Evolutionary conservation across 305 asterid genomes (phyloP).

Genomic region (Fraxinus paxiana): DNA sequence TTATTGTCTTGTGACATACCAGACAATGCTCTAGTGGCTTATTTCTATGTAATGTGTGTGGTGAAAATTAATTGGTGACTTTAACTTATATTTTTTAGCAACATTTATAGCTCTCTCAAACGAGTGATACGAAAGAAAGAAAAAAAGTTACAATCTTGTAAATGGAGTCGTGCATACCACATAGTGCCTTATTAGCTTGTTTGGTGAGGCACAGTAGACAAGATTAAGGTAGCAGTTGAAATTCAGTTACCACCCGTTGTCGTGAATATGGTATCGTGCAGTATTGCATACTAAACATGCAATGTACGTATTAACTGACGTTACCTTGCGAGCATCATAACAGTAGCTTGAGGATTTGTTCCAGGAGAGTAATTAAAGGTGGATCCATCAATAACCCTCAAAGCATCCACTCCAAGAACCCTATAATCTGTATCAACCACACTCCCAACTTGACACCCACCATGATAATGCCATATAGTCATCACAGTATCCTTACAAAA

Average conservation of each 20-base stretch:
- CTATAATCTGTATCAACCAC: constrained; percentile 60
- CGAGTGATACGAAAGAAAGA: not conserved
- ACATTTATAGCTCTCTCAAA: not conserved
- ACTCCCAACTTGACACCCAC: constrained; percentile 69
- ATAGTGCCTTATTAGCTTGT: not conserved
- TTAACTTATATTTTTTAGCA: not conserved
- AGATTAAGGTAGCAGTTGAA: not conserved
- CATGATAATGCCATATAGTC: constrained; percentile 95
- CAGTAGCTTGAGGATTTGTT: constrained; percentile 90
- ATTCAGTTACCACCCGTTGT: not conserved
- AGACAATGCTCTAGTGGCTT: not conserved
- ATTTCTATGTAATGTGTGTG: not conserved
- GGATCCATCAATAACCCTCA: constrained; percentile 79
- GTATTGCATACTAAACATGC: not conserved
- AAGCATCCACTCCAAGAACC: constrained; percentile 51
- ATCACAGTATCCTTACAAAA: constrained; percentile 76
- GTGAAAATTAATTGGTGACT: not conserved
- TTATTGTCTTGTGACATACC: not conserved
- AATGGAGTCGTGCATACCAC: not conserved
- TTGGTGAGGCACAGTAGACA: not conserved
- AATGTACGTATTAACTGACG: not conserved
- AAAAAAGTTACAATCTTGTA: not conserved
- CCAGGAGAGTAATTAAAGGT: constrained; percentile 74
- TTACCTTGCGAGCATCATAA: constrained; percentile 95
- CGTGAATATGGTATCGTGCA: not conserved